These are phyloP conservation scores for Penicillium sp. DNA, from an alignment of 2,329 filamentous ascomycete genomes.

Conservation along the genomic window DNA sequence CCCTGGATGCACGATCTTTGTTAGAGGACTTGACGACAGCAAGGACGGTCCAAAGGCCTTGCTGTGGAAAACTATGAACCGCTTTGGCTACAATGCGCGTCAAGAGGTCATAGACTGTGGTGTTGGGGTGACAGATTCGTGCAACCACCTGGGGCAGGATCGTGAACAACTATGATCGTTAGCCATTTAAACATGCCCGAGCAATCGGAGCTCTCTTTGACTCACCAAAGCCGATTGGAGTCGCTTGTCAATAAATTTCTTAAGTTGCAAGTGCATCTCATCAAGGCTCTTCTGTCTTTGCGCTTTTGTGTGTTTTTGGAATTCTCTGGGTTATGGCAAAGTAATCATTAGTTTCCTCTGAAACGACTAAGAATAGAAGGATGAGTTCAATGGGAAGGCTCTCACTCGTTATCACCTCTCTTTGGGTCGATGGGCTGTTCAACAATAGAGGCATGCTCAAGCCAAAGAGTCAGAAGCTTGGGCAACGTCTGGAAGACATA, in stretches of 20 bases:
- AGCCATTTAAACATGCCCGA: conserved; percentile 9
- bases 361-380: background rate
- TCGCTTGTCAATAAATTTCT: conserved; percentile 67
- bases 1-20: conserved; percentile 64
- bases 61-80: conserved; percentile 82
- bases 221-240: conserved; percentile 49
- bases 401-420: conserved; percentile 49
- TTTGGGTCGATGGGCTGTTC: conserved; percentile 59
- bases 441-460: conserved; percentile 80
- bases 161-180: conserved; percentile 48
- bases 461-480: conserved; percentile 87
- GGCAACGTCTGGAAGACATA: conserved; percentile 95
- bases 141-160: conserved; percentile 91
- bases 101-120: conserved; percentile 73
- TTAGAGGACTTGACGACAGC: conserved; percentile 82
- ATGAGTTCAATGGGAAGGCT: background rate
- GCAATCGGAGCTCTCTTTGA: background rate
- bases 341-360: conserved; percentile 6
- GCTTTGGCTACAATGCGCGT: conserved; percentile 81
- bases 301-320: conserved; percentile 48
- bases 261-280: conserved; percentile 71
- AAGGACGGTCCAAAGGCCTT: conserved; percentile 87
- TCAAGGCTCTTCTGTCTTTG: conserved; percentile 66
- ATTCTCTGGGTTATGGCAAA: conserved; percentile 35
- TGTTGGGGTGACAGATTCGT: conserved; percentile 86